These are phyloP conservation scores for Pleurotus eryngii DNA, from an alignment of 768 basidiomycete genomes.

Conservation along the genomic window DNA sequence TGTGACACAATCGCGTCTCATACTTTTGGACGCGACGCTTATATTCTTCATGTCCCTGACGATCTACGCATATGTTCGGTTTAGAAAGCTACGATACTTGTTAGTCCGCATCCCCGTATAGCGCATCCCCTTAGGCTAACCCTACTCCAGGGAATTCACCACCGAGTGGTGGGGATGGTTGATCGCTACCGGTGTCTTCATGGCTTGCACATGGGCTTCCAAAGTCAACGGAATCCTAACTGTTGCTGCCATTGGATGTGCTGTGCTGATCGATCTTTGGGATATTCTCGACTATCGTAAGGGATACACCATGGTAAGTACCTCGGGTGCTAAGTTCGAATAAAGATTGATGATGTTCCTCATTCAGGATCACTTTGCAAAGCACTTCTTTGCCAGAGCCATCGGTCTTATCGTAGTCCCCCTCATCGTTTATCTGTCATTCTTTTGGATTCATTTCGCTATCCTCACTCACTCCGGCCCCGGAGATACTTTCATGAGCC, in stretches of 20 bases:
- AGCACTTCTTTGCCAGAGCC: conserved; percentile 84
- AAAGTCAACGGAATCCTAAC: conserved; percentile 97
- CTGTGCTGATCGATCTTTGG: conserved; percentile 94
- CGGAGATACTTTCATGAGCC: conserved; percentile 97
- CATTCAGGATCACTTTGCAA: conserved; percentile 78
- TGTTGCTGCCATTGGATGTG: conserved; percentile 83
- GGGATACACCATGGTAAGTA: conserved; percentile 70
- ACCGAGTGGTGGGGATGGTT: conserved; percentile 96
- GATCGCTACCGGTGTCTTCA: conserved; percentile 81
- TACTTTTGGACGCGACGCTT: conserved; percentile 89
- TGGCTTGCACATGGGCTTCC: conserved; percentile 95
- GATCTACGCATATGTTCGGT: conserved; percentile 89
- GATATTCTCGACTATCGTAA: conserved; percentile 83
- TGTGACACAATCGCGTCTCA: conserved; percentile 92
- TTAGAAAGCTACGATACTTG: conserved; percentile 91
- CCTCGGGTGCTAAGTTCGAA: not conserved
- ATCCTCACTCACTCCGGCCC: conserved; percentile 86
- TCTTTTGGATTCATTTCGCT: conserved; percentile 95
- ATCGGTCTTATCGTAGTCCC: conserved; percentile 87
- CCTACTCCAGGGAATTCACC: conserved; percentile 68
- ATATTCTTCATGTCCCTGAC: conserved; percentile 96
- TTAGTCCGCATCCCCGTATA: conserved; percentile 29
- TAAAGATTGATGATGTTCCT: not conserved
- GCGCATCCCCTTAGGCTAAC: not conserved
- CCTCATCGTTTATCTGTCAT: conserved; percentile 84